These are phyloP conservation scores for Phanerochaete carnosa DNA, from an alignment of 768 basidiomycete genomes.

Conservation along the genomic window DNA sequence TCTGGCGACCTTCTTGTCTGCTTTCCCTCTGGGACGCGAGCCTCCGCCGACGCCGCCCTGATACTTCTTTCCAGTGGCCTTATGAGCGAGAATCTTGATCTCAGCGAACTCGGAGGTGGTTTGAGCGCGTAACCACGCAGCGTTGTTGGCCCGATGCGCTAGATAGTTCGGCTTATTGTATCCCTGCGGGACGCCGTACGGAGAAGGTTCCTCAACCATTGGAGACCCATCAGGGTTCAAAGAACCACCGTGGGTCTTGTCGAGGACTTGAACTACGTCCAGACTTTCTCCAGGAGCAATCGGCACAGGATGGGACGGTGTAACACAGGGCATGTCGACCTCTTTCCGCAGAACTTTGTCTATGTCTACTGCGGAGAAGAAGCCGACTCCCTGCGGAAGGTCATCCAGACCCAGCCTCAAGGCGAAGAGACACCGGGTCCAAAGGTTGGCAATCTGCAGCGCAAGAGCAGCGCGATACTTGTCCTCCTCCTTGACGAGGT, in stretches of 20 bases:
- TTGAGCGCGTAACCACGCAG: slow-evolving; percentile 74
- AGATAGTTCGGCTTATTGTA: slow-evolving; percentile 61
- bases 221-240: slow-evolving; percentile 55
- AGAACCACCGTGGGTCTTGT: slow-evolving; percentile 67
- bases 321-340: slow-evolving; percentile 93
- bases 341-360: slow-evolving; percentile 92
- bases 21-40: slow-evolving; percentile 15
- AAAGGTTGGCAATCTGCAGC: slow-evolving; percentile 91
- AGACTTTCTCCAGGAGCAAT: slow-evolving; percentile 89
- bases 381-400: slow-evolving; percentile 91
- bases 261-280: slow-evolving; percentile 62
- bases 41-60: slow-evolving; percentile 26
- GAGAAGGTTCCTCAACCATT: slow-evolving; percentile 40
- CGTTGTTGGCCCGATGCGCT: slow-evolving; percentile 56
- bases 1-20: slow-evolving; percentile 6
- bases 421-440: slow-evolving; percentile 91
- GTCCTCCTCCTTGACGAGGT: slow-evolving; percentile 87
- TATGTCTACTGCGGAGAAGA: slow-evolving; percentile 95
- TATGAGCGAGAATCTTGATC: slow-evolving; percentile 64
- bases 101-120: slow-evolving; percentile 69
- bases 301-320: slow-evolving; percentile 81
- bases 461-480: slow-evolving; percentile 89
- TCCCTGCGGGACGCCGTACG: slow-evolving; percentile 39
- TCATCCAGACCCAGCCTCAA: slow-evolving; percentile 95
- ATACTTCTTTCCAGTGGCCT: slow-evolving; percentile 36